phyloP scores from a whole-genome alignment of 1,284 basidiomycete genomes.

The Leccinum fuscescens region DNA sequence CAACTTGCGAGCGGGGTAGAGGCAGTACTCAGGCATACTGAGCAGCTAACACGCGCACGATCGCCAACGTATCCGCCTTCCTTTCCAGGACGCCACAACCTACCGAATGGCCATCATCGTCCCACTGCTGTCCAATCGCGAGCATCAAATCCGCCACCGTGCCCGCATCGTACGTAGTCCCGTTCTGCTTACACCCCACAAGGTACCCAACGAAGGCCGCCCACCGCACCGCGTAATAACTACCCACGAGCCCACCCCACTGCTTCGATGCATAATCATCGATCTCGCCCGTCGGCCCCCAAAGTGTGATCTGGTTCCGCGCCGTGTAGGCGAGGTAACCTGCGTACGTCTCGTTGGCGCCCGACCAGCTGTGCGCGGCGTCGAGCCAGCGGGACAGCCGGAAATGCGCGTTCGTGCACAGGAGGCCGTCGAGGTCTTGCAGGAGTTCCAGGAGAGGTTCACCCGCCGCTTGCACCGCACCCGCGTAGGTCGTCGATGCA shows the following conservation, averaged over 20 bases:
- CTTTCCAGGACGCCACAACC: neutral
- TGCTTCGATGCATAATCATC: constrained; percentile 47
- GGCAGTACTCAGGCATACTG: constrained; percentile 15
- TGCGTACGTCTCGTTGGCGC: constrained; percentile 33
- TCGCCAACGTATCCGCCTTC: constrained; percentile 21
- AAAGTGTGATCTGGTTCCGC: constrained; percentile 45
- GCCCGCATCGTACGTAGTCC: constrained; percentile 31
- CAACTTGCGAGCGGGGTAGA: too few species aligned
- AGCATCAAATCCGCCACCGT: constrained; percentile 30
- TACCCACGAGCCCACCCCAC: constrained; percentile 42
- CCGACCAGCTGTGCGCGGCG: constrained; percentile 35
- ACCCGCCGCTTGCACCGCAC: constrained; percentile 25
- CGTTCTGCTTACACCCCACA: constrained; percentile 28
- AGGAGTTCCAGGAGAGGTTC: constrained; percentile 34
- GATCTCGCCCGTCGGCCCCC: constrained; percentile 46
- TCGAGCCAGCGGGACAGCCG: constrained; percentile 40
- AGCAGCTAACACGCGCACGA: constrained; percentile 21
- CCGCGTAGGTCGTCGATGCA: constrained; percentile 17
- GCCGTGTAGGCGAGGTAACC: constrained; percentile 41
- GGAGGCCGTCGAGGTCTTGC: constrained; percentile 37
- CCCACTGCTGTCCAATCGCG: constrained; percentile 36
- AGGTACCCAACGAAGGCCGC: constrained; percentile 38
- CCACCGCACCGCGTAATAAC: constrained; percentile 41
- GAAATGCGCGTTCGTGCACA: constrained; percentile 38
- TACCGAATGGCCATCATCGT: constrained; percentile 18